A percentile compares a stretch with the other conserved stretches of the same genome.
Evolutionary conservation across 306 rosid genomes (phyloP).

Genomic region (Canavalia ensiformis): DNA sequence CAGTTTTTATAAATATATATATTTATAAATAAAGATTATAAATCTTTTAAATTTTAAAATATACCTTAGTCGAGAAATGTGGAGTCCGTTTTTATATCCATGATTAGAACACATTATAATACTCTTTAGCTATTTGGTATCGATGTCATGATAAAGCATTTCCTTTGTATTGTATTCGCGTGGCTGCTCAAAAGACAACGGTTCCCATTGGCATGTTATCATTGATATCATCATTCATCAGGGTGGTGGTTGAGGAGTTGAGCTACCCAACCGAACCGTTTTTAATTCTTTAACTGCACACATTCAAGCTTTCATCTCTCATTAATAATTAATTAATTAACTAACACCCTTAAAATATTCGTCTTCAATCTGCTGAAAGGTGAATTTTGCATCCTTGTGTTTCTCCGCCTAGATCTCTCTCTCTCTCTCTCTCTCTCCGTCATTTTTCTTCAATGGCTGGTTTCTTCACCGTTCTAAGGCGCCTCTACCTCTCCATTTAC

Average conservation of each 20-base stretch:
- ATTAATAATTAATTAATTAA: background rate
- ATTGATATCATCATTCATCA: background rate
- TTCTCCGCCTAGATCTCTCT: constrained; percentile 39
- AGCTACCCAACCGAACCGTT: constrained; percentile 50
- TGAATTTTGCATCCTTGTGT: background rate
- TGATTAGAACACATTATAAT: too few relatives aligned
- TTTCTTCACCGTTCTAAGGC: constrained; percentile 53
- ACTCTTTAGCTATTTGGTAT: too few relatives aligned
- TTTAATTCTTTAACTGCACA: background rate
- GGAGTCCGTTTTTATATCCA: too few relatives aligned
- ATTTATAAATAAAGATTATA: too few relatives aligned
- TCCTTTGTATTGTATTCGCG: too few relatives aligned
- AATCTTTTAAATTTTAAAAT: too few relatives aligned
- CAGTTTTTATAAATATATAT: too few relatives aligned
- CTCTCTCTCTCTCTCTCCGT: constrained; percentile 37
- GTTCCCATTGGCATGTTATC: background rate
- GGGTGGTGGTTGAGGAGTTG: constrained; percentile 49
- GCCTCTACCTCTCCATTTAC: constrained; percentile 77
- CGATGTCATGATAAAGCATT: too few relatives aligned
- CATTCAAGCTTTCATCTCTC: background rate
- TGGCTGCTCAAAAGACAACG: background rate
- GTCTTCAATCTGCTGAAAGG: background rate
- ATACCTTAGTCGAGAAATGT: too few relatives aligned
- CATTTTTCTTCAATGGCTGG: constrained; percentile 66
- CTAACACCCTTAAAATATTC: constrained; percentile 3